phyloP scores from a whole-genome alignment of 83 land plant genomes.

The Diphasiastrum complanatum region DNA sequence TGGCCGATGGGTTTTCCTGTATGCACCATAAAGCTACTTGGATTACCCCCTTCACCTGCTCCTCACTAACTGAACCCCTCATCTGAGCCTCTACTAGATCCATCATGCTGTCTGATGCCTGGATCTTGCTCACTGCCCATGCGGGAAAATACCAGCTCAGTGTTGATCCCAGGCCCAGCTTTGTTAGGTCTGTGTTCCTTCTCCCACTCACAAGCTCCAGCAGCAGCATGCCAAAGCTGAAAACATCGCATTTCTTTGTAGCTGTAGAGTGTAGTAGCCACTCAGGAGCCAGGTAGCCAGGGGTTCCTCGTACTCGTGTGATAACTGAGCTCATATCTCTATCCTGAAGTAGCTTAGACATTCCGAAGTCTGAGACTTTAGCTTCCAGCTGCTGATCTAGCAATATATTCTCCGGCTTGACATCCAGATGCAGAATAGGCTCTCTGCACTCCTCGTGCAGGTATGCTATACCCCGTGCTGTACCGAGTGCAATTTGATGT shows the following conservation, averaged over 20 bases:
- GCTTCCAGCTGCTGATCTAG: background rate
- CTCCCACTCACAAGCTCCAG: conserved; percentile 16
- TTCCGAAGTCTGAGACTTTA: conserved; percentile 11
- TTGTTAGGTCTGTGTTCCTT: background rate
- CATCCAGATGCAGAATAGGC: conserved; percentile 10
- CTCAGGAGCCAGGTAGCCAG: conserved; percentile 11
- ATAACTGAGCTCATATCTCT: background rate
- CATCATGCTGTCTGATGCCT: conserved; percentile 5
- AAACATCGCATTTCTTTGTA: conserved; percentile 11
- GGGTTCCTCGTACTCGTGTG: background rate
- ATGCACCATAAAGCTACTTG: conserved; percentile 4
- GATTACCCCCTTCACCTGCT: background rate
- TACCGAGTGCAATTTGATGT: conserved; percentile 9
- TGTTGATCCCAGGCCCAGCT: background rate
- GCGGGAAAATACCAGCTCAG: background rate
- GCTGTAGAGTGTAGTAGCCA: background rate
- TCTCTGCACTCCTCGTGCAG: conserved; percentile 16
- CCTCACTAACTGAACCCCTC: background rate
- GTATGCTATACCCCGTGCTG: conserved; percentile 15
- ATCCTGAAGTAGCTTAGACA: conserved; percentile 1
- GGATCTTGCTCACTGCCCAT: background rate
- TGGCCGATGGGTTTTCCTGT: conserved; percentile 1
- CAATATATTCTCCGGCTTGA: conserved; percentile 17
- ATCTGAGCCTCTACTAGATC: background rate
- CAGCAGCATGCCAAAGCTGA: conserved; percentile 13